Conservation (phyloP, 1,284 basidiomycete genomes). For the Clitocybe nebularis region DNA sequence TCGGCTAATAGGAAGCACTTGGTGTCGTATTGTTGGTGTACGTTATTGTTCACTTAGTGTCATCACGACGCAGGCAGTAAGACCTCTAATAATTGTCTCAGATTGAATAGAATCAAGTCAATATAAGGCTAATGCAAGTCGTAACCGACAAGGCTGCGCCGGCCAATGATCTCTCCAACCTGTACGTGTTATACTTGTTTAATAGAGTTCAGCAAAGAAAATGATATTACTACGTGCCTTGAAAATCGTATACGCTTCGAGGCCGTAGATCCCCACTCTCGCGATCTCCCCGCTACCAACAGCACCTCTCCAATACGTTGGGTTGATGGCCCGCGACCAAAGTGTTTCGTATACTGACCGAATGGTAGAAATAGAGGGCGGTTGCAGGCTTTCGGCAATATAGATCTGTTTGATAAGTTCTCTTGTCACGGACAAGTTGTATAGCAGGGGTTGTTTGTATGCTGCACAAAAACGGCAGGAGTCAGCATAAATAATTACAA, state of each 20-base stretch:
- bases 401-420: conserved; percentile 92
- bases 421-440: conserved; percentile 81
- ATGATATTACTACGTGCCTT: conserved; percentile 45
- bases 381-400: conserved; percentile 81
- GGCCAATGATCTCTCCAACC: conserved; percentile 90
- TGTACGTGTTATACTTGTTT: conserved; percentile 25
- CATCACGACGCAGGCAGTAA: too few relatives aligned
- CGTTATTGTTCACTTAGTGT: too few relatives aligned
- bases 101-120: neutral
- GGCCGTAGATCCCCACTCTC: conserved; percentile 77
- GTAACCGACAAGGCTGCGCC: conserved; percentile 84
- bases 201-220: neutral
- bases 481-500: neutral
- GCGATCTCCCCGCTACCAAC: conserved; percentile 75
- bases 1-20: too few relatives aligned
- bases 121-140: conserved; percentile 53
- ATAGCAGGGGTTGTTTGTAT: conserved; percentile 78
- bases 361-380: conserved; percentile 69
- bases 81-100: conserved; percentile 4
- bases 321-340: conserved; percentile 63
- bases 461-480: conserved; percentile 40
- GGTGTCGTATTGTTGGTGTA: too few relatives aligned
- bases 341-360: conserved; percentile 72
- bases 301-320: conserved; percentile 69
- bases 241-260: conserved; percentile 88